A percentile compares a stretch with the other conserved stretches of the same genome.
These are phyloP conservation scores for Penicillium diatomitis DNA, from an alignment of 495 filamentous ascomycete genomes.

Conservation along the genomic window DNA sequence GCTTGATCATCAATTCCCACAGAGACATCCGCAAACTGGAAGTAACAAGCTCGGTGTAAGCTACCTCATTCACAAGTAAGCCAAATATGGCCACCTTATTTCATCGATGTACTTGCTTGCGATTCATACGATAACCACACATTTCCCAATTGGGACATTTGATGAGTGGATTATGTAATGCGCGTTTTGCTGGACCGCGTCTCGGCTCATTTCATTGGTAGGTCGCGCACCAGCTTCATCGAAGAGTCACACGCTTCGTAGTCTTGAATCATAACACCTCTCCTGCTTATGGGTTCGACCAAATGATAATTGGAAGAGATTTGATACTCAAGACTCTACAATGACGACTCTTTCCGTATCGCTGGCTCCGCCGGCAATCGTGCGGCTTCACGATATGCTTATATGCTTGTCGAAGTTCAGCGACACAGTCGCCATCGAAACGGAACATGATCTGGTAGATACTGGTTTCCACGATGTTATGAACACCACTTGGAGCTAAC, in stretches of 20 bases:
- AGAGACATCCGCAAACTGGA: no score
- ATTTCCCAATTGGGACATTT: neutral
- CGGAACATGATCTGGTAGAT: conserved; percentile 61
- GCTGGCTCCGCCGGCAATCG: conserved; percentile 62
- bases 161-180: neutral
- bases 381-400: conserved; percentile 72
- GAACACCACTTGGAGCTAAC: neutral
- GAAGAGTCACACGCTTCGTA: no score
- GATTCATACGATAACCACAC: neutral
- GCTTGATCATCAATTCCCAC: no score
- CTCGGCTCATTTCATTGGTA: neutral
- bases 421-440: conserved; percentile 81
- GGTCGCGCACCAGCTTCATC: neutral
- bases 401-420: conserved; percentile 85
- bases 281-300: no score
- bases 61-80: no score
- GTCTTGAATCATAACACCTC: no score
- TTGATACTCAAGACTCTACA: neutral
- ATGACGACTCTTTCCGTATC: conserved; percentile 48
- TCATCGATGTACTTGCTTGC: neutral
- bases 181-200: neutral
- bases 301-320: no score
- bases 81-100: no score
- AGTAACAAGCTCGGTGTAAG: no score
- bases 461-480: neutral